These are phyloP conservation scores for Cryphonectria carpinicola DNA, from an alignment of 2,329 filamentous ascomycete genomes.

Conservation along the genomic window DNA sequence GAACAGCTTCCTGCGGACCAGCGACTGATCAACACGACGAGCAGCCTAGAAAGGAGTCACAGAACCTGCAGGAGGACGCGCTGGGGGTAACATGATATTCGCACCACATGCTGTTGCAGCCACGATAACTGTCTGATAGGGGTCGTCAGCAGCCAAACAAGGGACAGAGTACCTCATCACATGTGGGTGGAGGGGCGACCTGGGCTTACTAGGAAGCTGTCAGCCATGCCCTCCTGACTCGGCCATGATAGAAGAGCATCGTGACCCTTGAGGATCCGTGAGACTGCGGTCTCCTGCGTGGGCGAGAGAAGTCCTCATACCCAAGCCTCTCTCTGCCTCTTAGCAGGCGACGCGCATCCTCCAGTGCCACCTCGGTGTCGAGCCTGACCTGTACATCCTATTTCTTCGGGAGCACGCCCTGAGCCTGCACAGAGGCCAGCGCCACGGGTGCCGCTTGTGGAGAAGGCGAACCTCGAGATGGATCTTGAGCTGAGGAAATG, in stretches of 20 bases:
- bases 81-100: not conserved
- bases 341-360: not conserved
- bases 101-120: not conserved
- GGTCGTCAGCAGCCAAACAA: not conserved
- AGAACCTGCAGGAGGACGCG: no score
- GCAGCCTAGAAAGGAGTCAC: no score
- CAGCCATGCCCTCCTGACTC: not conserved
- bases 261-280: not conserved
- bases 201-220: not conserved
- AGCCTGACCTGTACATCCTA: no score
- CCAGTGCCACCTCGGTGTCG: not conserved
- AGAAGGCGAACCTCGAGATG: not conserved
- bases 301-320: not conserved
- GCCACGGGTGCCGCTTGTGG: not conserved
- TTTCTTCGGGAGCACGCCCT: not conserved
- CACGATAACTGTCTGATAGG: not conserved
- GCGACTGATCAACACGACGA: no score
- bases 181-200: not conserved
- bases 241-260: not conserved
- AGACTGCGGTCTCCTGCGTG: not conserved
- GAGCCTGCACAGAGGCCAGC: not conserved
- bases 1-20: not conserved
- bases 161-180: not conserved
- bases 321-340: not conserved
- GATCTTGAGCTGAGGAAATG: not conserved